Evolutionary conservation across 208 protist species (phyloP).

Genomic region (Crithidia sp.): DNA sequence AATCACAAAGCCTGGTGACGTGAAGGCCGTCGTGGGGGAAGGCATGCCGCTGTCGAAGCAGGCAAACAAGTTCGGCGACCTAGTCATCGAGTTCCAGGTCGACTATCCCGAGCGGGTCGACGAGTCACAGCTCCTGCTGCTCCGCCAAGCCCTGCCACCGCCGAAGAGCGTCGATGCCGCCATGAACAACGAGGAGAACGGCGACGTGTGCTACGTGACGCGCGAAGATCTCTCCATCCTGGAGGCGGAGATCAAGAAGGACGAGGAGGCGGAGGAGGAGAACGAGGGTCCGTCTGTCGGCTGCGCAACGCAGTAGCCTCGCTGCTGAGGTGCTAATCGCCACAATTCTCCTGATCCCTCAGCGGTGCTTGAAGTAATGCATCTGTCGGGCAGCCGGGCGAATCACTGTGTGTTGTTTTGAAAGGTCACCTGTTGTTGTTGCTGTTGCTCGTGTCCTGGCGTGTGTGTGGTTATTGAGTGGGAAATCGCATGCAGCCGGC

Average conservation of each 20-base stretch:
- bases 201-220: slow-evolving; percentile 61
- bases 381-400: too few relatives aligned
- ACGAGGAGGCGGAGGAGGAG: slow-evolving; percentile 60
- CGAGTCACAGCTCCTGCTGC: slow-evolving; percentile 37
- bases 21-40: slow-evolving; percentile 67
- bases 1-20: slow-evolving; percentile 74
- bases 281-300: slow-evolving; percentile 39
- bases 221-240: slow-evolving; percentile 45
- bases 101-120: slow-evolving; percentile 60
- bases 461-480: too few relatives aligned
- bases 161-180: slow-evolving; percentile 45
- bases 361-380: too few relatives aligned
- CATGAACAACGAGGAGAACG: slow-evolving; percentile 18
- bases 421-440: too few relatives aligned
- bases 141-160: slow-evolving; percentile 54
- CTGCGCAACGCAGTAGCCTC: slow-evolving; percentile 55
- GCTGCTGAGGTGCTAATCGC: not conserved
- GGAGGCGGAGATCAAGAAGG: slow-evolving; percentile 45
- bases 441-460: too few relatives aligned
- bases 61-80: slow-evolving; percentile 55
- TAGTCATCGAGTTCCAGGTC: slow-evolving; percentile 80
- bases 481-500: too few relatives aligned
- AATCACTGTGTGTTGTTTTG: too few relatives aligned
- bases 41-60: slow-evolving; percentile 71
- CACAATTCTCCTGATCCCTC: too few relatives aligned